Percentiles rank a stretch among this genome's conserved stretches.
Conservation (phyloP, 495 filamentous ascomycete genomes). For the Choiromyces venosus region DNA sequence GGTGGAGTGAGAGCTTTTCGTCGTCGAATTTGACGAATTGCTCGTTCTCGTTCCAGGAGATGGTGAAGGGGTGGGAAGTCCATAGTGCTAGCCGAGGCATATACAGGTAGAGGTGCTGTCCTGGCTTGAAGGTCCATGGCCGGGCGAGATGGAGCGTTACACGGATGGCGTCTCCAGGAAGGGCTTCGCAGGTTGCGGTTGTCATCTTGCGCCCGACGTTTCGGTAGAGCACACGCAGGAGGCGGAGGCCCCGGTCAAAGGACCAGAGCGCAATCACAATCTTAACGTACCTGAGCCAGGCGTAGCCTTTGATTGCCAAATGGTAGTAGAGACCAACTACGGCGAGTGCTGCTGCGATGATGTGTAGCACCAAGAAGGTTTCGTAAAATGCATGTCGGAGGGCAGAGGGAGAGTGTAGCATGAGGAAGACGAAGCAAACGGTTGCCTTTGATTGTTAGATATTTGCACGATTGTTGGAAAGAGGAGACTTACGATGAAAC, state of each 20-base stretch:
- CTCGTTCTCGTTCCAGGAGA: slow-evolving; percentile 59
- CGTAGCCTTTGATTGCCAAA: slow-evolving; percentile 55
- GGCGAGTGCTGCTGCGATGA: slow-evolving; percentile 58
- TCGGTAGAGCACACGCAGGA: slow-evolving; percentile 55
- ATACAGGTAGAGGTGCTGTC: slow-evolving; percentile 77
- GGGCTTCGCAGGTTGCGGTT: slow-evolving; percentile 55
- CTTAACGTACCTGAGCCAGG: slow-evolving; percentile 58
- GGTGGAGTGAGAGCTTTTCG: slow-evolving; percentile 52
- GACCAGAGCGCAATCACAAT: slow-evolving; percentile 60
- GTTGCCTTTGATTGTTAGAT: slow-evolving; percentile 46
- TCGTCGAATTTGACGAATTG: slow-evolving; percentile 47
- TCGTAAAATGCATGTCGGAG: slow-evolving; percentile 88
- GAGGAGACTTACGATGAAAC: slow-evolving; percentile 52
- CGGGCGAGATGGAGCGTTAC: slow-evolving; percentile 72
- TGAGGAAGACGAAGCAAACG: slow-evolving; percentile 57
- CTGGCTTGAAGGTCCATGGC: slow-evolving; percentile 65
- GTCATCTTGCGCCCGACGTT: slow-evolving; percentile 63
- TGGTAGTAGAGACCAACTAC: slow-evolving; percentile 67
- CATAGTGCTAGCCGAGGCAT: slow-evolving; percentile 68
- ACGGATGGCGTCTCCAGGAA: slow-evolving; percentile 61
- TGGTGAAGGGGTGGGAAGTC: slow-evolving; percentile 63
- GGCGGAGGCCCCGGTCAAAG: slow-evolving; percentile 56
- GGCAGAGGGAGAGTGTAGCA: slow-evolving; percentile 66
- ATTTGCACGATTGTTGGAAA: slow-evolving; percentile 22
- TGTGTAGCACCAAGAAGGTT: slow-evolving; percentile 74